A percentile compares a stretch with the other conserved stretches of the same genome.
Conservation (phyloP, 208 protist species). For the Acanthamoeba quina region DNA sequence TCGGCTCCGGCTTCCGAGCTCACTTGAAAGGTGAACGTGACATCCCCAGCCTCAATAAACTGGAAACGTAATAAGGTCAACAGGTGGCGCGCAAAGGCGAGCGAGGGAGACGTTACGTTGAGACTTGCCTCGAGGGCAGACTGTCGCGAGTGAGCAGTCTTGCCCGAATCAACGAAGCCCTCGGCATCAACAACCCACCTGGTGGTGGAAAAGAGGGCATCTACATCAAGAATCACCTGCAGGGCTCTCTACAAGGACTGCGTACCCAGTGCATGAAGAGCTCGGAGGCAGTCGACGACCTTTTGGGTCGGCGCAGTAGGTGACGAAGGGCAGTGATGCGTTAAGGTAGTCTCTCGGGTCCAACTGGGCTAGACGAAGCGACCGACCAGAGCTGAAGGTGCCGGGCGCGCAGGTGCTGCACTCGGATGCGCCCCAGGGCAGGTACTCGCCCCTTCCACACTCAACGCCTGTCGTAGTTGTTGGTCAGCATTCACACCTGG, state of each 20-base stretch:
- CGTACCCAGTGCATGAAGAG: constrained; percentile 9
- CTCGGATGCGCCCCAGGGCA: constrained; percentile 22
- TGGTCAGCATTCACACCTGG: not conserved
- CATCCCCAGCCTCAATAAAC: constrained; percentile 21
- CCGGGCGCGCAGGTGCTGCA: constrained; percentile 5
- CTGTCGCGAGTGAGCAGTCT: not conserved
- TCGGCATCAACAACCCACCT: constrained; percentile 7
- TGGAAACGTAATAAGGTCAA: not conserved
- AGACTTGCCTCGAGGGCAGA: constrained; percentile 1
- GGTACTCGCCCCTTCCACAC: not conserved
- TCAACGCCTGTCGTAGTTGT: not conserved
- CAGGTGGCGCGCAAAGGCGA: not conserved
- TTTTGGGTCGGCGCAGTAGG: not conserved
- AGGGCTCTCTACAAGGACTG: no score
- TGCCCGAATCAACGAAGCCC: constrained; percentile 32
- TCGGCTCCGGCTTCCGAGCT: constrained; percentile 41
- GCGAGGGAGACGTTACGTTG: not conserved
- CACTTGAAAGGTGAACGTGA: constrained; percentile 42
- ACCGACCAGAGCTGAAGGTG: constrained; percentile 13
- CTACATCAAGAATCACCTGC: not conserved
- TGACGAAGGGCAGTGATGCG: constrained; percentile 15
- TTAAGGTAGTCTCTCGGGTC: constrained; percentile 6
- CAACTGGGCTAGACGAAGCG: not conserved
- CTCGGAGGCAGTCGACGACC: not conserved
- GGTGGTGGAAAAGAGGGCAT: not conserved